Base-by-base conservation (phyloP, 73 alveolate genomes). In the Vitrella brassicaformis region DNA sequence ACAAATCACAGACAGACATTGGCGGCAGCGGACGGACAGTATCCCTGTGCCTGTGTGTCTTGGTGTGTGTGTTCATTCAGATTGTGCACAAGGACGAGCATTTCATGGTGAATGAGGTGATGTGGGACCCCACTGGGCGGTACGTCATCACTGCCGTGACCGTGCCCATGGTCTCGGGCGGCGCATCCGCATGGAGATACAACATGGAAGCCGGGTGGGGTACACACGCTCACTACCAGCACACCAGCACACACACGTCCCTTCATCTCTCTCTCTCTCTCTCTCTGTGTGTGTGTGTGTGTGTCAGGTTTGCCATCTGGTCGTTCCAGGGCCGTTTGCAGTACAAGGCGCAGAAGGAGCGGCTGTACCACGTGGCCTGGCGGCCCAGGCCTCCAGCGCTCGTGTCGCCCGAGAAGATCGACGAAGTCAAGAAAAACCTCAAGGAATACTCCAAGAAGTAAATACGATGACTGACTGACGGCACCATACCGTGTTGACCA, bases 151-250 rank as follows among this genome's bases (percentile, higher is more conserved):
- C 84, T 1, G 71, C 78, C 0, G 78, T 69, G 47, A 77, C 84
- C 26, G 72, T 67, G 68, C 77, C 78, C 31, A 77, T 77, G 84
- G 67, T 67, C 66, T 68, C 68, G 29, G 84, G 69, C 47, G 31
- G 31, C 22, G 56, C 56, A 8, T 4, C 28, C 26, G 28, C 28
- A 8, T 8, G 30, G 19, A 67, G 47, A 76, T 68, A 75, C 82
- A 75, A 76, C 47, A 74, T 75, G 82, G 76, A 75, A n/a, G 82
- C 82, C 45, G 82, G 82, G 27, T n/a, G n/a, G n/a, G n/a, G n/a
- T n/a, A n/a, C n/a, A n/a, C n/a, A n/a, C n/a, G n/a, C n/a, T n/a
- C n/a, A n/a, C n/a, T n/a, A n/a, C n/a, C n/a, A n/a, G n/a, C n/a
- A n/a, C n/a, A n/a, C n/a, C n/a, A n/a, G n/a, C n/a, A n/a, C n/a